Percentiles rank a stretch among this genome's conserved stretches.
Conservation (phyloP, 2,329 filamentous ascomycete genomes). For the Penicillium sp. region DNA sequence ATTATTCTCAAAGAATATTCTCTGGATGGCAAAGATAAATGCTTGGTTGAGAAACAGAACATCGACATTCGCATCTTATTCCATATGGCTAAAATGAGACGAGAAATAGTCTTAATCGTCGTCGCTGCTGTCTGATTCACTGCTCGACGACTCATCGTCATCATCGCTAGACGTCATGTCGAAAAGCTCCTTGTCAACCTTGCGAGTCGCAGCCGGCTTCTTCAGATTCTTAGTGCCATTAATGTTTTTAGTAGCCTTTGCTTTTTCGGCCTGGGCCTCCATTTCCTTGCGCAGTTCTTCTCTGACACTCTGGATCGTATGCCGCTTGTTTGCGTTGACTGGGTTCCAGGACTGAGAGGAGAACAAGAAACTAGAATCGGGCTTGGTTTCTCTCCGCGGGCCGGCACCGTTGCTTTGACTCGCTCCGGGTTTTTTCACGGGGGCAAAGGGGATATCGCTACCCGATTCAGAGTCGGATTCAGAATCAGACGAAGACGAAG, state of each 20-base stretch:
- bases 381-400: not conserved
- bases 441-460: not conserved
- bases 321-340: constrained; percentile 1
- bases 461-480: not conserved
- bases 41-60: not conserved
- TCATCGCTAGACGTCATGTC: constrained; percentile 8
- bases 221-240: not conserved
- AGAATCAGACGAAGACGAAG: not conserved
- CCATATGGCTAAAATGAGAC: not conserved
- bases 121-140: not conserved
- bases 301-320: not conserved
- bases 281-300: not conserved
- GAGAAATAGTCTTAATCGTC: too few species aligned
- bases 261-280: not conserved
- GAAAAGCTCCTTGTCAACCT: not conserved
- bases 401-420: too few species aligned
- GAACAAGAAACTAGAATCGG: not conserved
- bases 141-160: not conserved
- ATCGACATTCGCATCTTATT: not conserved
- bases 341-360: not conserved
- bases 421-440: too few species aligned
- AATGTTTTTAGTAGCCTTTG: not conserved
- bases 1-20: not conserved
- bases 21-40: not conserved
- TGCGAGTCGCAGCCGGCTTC: not conserved